A percentile compares a stretch with the other conserved stretches of the same genome.
These are phyloP conservation scores for Colletotrichum higginsianum DNA, from an alignment of 2,329 filamentous ascomycete species.

Conservation along the genomic window DNA sequence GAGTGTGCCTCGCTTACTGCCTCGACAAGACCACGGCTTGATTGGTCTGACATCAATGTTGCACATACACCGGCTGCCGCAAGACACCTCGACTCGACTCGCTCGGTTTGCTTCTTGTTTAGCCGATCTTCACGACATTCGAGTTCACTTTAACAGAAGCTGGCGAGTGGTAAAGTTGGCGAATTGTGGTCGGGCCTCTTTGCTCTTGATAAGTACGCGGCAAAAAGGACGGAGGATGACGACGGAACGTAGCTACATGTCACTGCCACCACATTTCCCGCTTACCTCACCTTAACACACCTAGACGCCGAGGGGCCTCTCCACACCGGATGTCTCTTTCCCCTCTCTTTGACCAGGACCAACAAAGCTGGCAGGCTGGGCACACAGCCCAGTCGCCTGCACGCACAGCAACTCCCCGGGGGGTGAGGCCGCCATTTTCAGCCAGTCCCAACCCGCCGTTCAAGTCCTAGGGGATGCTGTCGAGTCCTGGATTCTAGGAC, in stretches of 20 bases:
- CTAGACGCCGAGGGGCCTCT: not conserved
- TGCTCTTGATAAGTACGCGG: not conserved
- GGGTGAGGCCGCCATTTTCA: constrained; percentile 35
- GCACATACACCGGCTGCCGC: not conserved
- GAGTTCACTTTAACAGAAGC: not conserved
- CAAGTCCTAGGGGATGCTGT: constrained; percentile 38
- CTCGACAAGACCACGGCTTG: constrained; percentile 5
- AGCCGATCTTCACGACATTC: not conserved
- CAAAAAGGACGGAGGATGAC: not conserved
- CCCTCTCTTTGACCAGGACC: constrained; percentile 11
- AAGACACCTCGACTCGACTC: constrained; percentile 24
- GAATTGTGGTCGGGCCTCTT: too few relatives aligned
- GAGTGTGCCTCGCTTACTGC: constrained; percentile 36
- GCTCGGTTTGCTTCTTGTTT: not conserved
- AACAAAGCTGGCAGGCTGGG: constrained; percentile 1
- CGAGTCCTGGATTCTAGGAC: constrained; percentile 42
- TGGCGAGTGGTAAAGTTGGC: not conserved
- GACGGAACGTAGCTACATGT: not conserved
- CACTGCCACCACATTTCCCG: constrained; percentile 12
- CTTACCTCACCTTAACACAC: constrained; percentile 23
- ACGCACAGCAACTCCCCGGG: constrained; percentile 27
- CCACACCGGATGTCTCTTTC: constrained; percentile 14
- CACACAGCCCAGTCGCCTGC: not conserved
- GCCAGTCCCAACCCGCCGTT: constrained; percentile 34
- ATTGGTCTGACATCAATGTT: constrained; percentile 16